phyloP scores from a whole-genome alignment of 2,329 filamentous ascomycete species.

The Fusarium fujikuroi region DNA sequence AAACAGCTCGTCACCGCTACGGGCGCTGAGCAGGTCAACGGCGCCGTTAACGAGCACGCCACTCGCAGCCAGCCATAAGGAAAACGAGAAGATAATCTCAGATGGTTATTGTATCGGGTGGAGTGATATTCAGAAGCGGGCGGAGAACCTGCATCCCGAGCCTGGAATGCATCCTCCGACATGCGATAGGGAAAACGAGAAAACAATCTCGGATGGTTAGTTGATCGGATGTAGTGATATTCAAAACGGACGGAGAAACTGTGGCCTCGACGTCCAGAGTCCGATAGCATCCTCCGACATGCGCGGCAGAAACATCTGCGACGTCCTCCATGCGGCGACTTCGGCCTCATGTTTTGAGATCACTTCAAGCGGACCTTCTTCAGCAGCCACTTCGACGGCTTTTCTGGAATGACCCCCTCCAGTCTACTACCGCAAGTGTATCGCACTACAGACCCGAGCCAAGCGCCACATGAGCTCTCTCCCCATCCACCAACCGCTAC shows the following conservation, averaged over 20 bases:
- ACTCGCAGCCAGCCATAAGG: constrained; percentile 66
- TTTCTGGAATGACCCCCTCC: neutral
- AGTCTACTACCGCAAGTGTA: neutral
- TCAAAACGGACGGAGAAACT: too few species aligned
- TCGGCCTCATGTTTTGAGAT: neutral
- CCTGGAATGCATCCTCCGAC: too few species aligned
- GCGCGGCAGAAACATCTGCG: fast-evolving
- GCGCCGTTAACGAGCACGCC: constrained; percentile 72
- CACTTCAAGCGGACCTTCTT: neutral
- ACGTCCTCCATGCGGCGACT: fast-evolving
- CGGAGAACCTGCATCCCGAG: too few species aligned
- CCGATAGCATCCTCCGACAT: fast-evolving
- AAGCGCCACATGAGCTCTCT: neutral
- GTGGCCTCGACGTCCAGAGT: too few species aligned
- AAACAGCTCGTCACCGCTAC: constrained; percentile 53
- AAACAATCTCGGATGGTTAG: neutral
- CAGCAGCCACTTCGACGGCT: too few species aligned
- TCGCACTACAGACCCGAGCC: neutral
- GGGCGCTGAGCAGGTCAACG: constrained; percentile 79
- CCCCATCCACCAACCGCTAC: neutral
- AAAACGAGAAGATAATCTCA: neutral
- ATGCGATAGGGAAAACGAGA: constrained; percentile 47
- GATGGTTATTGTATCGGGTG: neutral
- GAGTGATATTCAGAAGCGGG: too few species aligned
- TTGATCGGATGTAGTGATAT: neutral